Evolutionary conservation across 352 stramenopile genomes (phyloP), one percentile per base, ranked within the genome.

Genomic region (Pythium coloratum): DNA sequence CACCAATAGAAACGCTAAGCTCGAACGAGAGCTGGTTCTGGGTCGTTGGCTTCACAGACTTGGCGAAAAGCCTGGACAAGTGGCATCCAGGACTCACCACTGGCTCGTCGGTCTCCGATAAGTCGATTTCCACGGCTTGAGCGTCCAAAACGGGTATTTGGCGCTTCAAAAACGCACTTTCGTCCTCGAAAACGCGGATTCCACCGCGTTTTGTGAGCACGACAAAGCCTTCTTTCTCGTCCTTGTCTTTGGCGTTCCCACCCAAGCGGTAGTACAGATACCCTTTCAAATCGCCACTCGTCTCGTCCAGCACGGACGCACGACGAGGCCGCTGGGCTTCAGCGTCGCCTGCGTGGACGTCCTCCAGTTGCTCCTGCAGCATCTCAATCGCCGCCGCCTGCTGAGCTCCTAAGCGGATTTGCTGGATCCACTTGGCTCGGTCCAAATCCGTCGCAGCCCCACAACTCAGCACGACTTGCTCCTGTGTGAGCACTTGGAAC

Each of bases 401-500:
- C 55, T 90, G 79, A 0, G 73, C 81, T 13, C 80, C 79, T 0
- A 71, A n/a, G 16, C 82, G 80, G 42, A 89, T 78, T 28, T 89
- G 82, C 20, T 84, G 80, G 53, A 91, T 89, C 82, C 82, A 91
- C 30, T 77, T 82, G 7, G 81, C 82, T 33, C 82, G 71, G 20
- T 89, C 77, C 3, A 84, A 40, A 58, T 91, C 82, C 0, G 76
- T 85, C 18, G 78, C 76, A 3, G 82, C 82, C 24, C 81, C 82
- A 33, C 81, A 89, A 59, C 79, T 88, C 32, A 91, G 36, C 4
- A 89, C 72, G 55, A 90, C 73, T 40, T 89, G 82, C 33, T 89
- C 77, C 20, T 88, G 74, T 6, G 82, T 89, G 36, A 89, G 50
- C n/a, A 91, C 77, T 53, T 91, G 79, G 51, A 91, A 91, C 3